Base-by-base conservation (phyloP, 2,329 filamentous ascomycete species). In the Cordyceps pruinosa region DNA sequence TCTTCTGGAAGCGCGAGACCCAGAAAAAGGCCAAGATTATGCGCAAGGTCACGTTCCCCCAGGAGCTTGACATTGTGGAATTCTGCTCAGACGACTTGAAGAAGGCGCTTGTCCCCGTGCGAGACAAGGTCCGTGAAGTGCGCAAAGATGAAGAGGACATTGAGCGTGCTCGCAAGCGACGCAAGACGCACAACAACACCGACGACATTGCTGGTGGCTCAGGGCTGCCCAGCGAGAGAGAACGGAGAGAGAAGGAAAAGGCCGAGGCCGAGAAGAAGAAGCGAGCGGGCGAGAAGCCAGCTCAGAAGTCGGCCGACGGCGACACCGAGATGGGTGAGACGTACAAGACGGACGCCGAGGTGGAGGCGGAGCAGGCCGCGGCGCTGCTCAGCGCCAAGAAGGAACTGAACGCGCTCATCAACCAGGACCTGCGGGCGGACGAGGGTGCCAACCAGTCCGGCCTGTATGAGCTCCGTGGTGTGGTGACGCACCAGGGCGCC, bases 1-100 rank as follows among this genome's bases (percentile, higher is more conserved):
- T 99, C 76, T 97, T 93, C 77, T 99, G 94, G 94, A 93, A 96
- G 69, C 85, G 88, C 47, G 90, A 96, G 64, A 91, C 90, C 4
- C 88, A 95, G 73, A 97, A 97, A 78, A 99, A 99, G 80, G 92
- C 93, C 63, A 99, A 99, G 81, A 99, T 99, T 66, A 93, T 99
- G 89, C 89, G 92, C 70, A 99, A 97, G 75, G 94, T 99, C 58
- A 93, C 90, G 0, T 99, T 99, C 70, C 93, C 93, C 7, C 86
- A 89, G 51, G 94, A 99, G 73, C 78, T 99, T 34, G 94, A 99
- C 67, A 85, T 90, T 39, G 86, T 96, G 23, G 94, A 99, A 69
- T 97, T 96, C 73, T 99, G 94, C 73, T 93, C 92, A 13, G 92
- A 97, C 26, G 87, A 94, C 54, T 78, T 99, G 61, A 88, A 85